Evolutionary conservation across 75 land plant species (phyloP).

Genomic region (Sequoia sempervirens): DNA sequence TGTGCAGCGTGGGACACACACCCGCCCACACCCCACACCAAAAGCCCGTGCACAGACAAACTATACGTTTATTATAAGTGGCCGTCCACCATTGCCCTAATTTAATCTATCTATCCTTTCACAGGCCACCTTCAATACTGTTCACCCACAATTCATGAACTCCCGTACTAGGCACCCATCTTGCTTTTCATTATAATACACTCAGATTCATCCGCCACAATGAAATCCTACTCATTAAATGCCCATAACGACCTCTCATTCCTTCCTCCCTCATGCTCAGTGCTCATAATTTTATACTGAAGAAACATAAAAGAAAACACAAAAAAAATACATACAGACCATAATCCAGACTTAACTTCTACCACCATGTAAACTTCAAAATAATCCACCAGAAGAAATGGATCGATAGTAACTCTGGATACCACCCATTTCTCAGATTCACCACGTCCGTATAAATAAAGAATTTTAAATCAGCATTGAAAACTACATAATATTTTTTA

Average conservation of each 20-base stretch:
- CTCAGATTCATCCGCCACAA: neutral
- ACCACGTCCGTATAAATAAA: too few relatives aligned
- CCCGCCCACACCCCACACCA: neutral
- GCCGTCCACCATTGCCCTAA: neutral
- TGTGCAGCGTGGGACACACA: conserved; percentile 5
- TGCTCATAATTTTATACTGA: neutral
- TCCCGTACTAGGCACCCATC: neutral
- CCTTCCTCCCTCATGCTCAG: neutral
- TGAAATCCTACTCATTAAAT: neutral
- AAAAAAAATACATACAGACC: too few relatives aligned
- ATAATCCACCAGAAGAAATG: neutral
- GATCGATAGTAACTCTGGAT: neutral
- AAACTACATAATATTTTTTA: too few relatives aligned
- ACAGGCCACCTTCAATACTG: neutral
- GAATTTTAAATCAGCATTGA: too few relatives aligned
- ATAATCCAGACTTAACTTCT: neutral
- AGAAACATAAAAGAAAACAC: neutral
- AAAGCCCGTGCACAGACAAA: neutral
- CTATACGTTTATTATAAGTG: neutral
- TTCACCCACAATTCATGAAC: conserved; percentile 4
- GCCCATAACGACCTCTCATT: neutral
- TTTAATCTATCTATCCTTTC: neutral
- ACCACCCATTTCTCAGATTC: neutral
- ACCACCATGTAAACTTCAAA: neutral
- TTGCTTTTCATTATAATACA: neutral